Conservation (phyloP, 768 basidiomycete genomes). For the Mycena venus region DNA sequence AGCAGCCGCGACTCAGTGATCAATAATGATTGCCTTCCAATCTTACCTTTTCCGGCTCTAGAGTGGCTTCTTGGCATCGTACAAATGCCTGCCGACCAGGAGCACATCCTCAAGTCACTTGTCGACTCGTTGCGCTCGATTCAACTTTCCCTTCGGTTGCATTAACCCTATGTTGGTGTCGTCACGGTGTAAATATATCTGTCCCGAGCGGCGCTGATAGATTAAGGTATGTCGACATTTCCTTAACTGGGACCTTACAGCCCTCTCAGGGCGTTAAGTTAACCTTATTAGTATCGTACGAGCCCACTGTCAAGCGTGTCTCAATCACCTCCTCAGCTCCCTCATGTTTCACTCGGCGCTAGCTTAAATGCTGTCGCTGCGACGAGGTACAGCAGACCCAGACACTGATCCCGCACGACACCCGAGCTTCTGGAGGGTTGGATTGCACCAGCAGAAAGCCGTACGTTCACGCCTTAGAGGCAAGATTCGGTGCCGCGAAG, state of each 20-base stretch:
- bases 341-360: constrained; percentile 15
- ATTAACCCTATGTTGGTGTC: constrained; percentile 4
- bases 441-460: constrained; percentile 6
- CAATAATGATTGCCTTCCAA: constrained; percentile 3
- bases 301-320: constrained; percentile 19
- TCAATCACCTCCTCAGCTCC: constrained; percentile 18
- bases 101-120: neutral
- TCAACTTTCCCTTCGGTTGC: too few relatives aligned
- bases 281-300: constrained; percentile 31
- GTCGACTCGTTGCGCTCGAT: neutral
- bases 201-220: neutral
- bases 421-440: neutral
- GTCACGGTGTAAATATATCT: neutral
- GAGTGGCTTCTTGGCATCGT: neutral
- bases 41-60: neutral
- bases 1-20: neutral
- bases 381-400: neutral
- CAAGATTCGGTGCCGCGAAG: neutral
- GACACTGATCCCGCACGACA: neutral
- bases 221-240: constrained; percentile 18
- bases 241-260: neutral
- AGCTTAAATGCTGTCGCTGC: constrained; percentile 23
- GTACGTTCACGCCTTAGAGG: neutral
- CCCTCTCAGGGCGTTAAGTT: neutral
- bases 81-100: neutral